Evolutionary conservation across 768 basidiomycete genomes (phyloP), one percentile per base, ranked within the genome.

Genomic region (Podaxis sp.): DNA sequence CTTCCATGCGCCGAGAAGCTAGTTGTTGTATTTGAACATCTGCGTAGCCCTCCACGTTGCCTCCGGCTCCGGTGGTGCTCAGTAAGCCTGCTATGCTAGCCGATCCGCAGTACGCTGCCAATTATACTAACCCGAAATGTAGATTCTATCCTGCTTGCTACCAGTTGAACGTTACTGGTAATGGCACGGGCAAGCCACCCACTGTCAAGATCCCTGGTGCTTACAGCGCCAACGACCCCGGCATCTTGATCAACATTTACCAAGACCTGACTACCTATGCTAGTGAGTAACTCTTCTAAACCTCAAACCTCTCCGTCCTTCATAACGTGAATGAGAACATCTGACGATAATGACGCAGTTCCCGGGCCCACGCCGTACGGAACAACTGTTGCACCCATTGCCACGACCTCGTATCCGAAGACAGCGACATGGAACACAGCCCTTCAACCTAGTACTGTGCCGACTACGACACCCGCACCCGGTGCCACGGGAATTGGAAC

Each of bases 401-500:
- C 78, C 12, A 73, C 73, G 20, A 81, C 80, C 24, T 61, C 78
- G 2, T 84, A 68, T 64, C 79, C 81, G 13, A 78, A 78, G 3
- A 79, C 80, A 26, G 80, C 82, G 15, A 82, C 81, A 17, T 83
- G 80, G 80, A 80, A 80, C 72, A 82, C 81, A 11, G 77, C 78
- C 2, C 70, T 73, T 11, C 82, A 82, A 67, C 81, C 83, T 26
- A 70, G 74, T 50, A 78, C 81, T 24, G 77, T 79, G 30, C 80
- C 82, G 24, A 82, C 80, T 22, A 71, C 66, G 51, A 66, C 71
- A 30, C 71, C 67, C 15, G 62, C 66, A 58, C 66, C 64, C 5
- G 52, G 28, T 36, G 52, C 52, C 15, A 54, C 52, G 33, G 52
- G 52, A 33, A 54, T 54, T 20, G 44, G 44, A 17, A 46, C 44